Evolutionary conservation across 495 filamentous ascomycete genomes (phyloP), one percentile per base, ranked within the genome.

Genomic region (Aspergillus sclerotioniger): DNA sequence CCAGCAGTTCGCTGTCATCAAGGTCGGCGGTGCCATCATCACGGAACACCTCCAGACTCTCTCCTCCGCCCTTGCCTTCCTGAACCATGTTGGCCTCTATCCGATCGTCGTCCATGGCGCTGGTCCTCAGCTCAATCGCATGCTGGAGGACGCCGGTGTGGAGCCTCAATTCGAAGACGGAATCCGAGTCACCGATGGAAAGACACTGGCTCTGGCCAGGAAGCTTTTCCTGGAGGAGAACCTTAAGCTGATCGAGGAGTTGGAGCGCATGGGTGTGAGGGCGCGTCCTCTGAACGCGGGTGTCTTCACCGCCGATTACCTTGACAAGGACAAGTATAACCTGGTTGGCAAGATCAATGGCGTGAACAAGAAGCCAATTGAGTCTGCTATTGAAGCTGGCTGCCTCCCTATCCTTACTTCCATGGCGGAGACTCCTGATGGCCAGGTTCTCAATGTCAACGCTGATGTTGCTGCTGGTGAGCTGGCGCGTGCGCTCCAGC

Each of bases 1-100:
- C 5, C 93, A 97, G 80, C 91, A 96, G 67, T 98, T 98, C 73
- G 94, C 94, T 63, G 94, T 98, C 51, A 97, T 98, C 73, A 98
- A 98, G 80, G 95, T 98, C 52, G 94, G 94, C 20, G 94, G 94
- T 51, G 94, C 95, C 51, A 98, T 98, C 65, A 87, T 98, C 64
- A 96, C 93, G 58, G 93, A 98, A 71, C 90, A 96, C 76, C 81
- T 96, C 52, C 88, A 96, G 70, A 89, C 89, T 45, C 82, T 98
- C 51, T 94, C 91, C 62, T 89, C 87, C 35, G 90, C 90, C 8
- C 81, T 98, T 56, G 89, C 90, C 16, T 95, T 96, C 78, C 84
- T 98, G 29, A 92, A 96, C 79, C 88, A 94, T 80, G 90, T 98
- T 72, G 94, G 95, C 28, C 83, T 98, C 33, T 98, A 88, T 73